Conservation (phyloP, 2,329 filamentous ascomycete species). For the Aspergillus carbonarius region DNA sequence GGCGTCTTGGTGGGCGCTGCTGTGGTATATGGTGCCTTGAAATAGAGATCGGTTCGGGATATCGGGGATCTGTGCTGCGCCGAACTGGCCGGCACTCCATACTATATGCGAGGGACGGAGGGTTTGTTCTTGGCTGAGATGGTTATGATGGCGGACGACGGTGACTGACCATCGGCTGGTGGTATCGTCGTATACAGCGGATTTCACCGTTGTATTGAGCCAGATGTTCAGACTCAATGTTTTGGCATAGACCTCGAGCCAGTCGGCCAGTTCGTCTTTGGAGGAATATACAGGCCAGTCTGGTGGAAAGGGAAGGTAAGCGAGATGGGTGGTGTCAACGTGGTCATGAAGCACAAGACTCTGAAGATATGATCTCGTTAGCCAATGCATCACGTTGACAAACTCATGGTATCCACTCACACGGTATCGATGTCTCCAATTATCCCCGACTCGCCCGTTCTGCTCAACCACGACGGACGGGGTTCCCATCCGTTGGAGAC, state of each 20-base stretch:
- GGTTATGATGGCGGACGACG: neutral
- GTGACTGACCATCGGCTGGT: neutral
- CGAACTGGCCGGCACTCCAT: neutral
- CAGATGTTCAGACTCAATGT: constrained; percentile 4
- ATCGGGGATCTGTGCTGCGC: neutral
- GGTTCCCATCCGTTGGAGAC: neutral
- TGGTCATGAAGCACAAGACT: constrained; percentile 2
- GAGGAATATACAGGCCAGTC: constrained; percentile 4
- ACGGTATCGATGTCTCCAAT: constrained; percentile 1
- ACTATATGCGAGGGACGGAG: too few species aligned
- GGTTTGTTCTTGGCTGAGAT: too few species aligned
- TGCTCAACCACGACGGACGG: neutral
- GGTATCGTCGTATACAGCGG: too few species aligned
- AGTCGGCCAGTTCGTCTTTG: constrained; percentile 9
- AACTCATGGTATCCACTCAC: neutral
- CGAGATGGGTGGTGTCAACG: neutral
- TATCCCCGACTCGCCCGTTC: constrained; percentile 1
- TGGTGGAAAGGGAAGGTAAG: constrained; percentile 1
- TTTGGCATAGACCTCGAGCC: neutral
- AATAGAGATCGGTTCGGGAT: neutral
- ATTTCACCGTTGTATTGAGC: too few species aligned
- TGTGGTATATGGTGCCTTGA: constrained; percentile 1
- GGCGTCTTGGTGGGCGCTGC: neutral
- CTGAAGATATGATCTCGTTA: too few species aligned
- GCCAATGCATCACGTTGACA: neutral